Conservation (phyloP, 2,329 filamentous ascomycete genomes). For the Fusarium protoensiforme region DNA sequence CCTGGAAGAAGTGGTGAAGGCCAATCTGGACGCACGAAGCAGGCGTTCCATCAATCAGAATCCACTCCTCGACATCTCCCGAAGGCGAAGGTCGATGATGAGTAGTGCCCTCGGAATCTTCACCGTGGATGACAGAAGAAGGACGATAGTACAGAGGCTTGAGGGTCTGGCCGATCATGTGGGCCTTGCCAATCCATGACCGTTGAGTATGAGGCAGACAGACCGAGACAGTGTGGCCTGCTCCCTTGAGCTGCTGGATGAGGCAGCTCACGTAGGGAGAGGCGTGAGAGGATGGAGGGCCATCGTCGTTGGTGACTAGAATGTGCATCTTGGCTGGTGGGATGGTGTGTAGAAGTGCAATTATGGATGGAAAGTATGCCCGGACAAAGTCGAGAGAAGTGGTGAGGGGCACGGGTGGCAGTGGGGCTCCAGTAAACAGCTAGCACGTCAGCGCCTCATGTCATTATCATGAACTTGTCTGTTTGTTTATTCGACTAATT, state of each 20-base stretch:
- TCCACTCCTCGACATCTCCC: conserved; percentile 77
- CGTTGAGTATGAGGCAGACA: conserved; percentile 91
- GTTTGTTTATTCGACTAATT: conserved; percentile 32
- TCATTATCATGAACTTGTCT: conserved; percentile 37
- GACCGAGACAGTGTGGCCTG: conserved; percentile 90
- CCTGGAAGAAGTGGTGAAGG: conserved; percentile 80
- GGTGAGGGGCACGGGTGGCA: conserved; percentile 42
- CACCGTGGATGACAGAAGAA: conserved; percentile 53
- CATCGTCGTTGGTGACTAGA: conserved; percentile 82
- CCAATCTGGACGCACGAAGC: conserved; percentile 86
- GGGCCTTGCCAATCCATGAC: conserved; percentile 98
- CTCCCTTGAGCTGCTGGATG: conserved; percentile 74
- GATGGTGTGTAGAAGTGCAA: neutral
- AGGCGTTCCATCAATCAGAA: conserved; percentile 83
- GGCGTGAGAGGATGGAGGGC: conserved; percentile 80
- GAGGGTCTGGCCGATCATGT: conserved; percentile 90
- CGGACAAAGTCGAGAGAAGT: neutral
- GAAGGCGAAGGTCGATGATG: conserved; percentile 67
- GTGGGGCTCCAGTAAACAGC: conserved; percentile 5
- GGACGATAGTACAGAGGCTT: conserved; percentile 86
- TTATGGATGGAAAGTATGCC: neutral
- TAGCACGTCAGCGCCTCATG: conserved; percentile 36
- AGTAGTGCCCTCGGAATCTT: conserved; percentile 69
- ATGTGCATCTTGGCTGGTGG: conserved; percentile 65
- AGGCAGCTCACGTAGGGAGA: conserved; percentile 85